Conservation (phyloP, 208 protist species). For the Acanthamoeba lenticulata region DNA sequence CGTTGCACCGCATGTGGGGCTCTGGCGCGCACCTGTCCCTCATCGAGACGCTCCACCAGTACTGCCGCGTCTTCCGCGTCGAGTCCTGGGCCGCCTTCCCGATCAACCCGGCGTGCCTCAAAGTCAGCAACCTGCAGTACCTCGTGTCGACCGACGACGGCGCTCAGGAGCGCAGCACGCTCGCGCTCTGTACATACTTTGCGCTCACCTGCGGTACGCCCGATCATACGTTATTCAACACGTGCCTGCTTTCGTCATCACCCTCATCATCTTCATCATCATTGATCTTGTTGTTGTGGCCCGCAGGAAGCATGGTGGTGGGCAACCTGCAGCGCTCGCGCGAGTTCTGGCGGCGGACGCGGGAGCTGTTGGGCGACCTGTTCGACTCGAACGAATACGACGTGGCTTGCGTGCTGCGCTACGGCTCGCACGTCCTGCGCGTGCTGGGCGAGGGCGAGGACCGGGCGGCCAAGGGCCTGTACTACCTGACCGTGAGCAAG, state of each 20-base stretch:
- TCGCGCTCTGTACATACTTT: constrained; percentile 35
- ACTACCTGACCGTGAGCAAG: constrained; percentile 30
- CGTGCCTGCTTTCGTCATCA: neutral
- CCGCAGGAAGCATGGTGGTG: neutral
- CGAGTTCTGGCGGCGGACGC: neutral
- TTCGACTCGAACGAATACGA: constrained; percentile 20
- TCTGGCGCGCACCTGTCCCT: neutral
- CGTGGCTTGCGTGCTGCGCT: neutral
- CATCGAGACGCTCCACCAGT: constrained; percentile 12
- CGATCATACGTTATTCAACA: too few relatives aligned
- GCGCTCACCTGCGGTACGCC: constrained; percentile 4
- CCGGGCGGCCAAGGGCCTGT: neutral
- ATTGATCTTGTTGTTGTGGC: neutral
- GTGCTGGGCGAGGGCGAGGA: neutral
- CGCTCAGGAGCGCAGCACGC: neutral
- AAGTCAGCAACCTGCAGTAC: neutral
- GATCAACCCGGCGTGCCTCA: constrained; percentile 6
- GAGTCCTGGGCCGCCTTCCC: constrained; percentile 9
- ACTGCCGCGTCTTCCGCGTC: neutral
- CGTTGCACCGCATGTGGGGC: neutral
- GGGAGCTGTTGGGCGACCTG: neutral
- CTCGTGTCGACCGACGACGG: neutral
- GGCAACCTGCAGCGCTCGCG: neutral
- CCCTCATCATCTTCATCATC: too few relatives aligned
- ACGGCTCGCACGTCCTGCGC: neutral